These are phyloP conservation scores for Vitis amurensis DNA, from an alignment of 164 flowering plant species.

Conservation along the genomic window DNA sequence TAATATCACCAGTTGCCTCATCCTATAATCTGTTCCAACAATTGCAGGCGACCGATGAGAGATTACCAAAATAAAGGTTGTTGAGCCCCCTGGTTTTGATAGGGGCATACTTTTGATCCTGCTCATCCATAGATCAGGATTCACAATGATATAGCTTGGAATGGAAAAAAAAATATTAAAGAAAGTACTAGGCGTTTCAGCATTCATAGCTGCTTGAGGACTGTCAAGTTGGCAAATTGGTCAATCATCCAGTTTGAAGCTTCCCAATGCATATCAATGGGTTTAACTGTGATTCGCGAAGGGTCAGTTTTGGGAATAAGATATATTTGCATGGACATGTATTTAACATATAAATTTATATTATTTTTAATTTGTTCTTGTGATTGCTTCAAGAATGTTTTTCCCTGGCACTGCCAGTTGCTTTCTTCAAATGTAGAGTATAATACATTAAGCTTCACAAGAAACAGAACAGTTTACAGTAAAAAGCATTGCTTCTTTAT, in stretches of 20 bases:
- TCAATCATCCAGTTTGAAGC: no score
- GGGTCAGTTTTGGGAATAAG: no score
- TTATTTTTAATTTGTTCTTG: neutral
- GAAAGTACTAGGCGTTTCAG: neutral
- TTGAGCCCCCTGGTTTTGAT: constrained; percentile 72
- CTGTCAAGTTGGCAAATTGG: no score
- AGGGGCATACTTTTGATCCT: constrained; percentile 34
- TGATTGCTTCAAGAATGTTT: neutral
- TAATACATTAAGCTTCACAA: neutral
- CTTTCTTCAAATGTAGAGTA: neutral
- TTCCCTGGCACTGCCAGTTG: neutral
- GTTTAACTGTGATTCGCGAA: no score
- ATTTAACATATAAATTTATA: no score
- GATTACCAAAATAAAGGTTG: constrained; percentile 73
- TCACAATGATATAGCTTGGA: neutral
- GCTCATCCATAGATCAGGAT: neutral
- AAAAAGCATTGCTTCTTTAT: no score
- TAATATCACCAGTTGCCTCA: neutral
- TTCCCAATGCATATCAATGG: no score
- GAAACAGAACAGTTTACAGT: no score
- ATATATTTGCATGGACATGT: no score
- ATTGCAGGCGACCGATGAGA: constrained; percentile 71
- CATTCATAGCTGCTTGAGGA: neutral
- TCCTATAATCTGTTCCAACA: neutral
- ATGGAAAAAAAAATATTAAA: neutral